phyloP scores from a whole-genome alignment of 257 asterid species.

The Craterostigma plantagineum region DNA sequence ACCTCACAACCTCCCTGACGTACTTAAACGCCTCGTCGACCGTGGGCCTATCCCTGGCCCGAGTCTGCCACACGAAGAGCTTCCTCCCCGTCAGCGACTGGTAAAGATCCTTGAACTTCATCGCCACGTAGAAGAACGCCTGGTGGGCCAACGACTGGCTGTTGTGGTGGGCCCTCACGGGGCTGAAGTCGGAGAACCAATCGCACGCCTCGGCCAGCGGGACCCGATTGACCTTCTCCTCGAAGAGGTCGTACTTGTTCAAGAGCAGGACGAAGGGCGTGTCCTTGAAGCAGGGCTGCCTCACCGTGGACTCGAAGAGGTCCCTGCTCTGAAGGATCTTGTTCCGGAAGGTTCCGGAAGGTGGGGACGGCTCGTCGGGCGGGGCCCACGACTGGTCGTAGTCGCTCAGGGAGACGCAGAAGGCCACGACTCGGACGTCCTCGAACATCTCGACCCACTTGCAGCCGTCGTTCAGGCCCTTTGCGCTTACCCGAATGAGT shows the following conservation, averaged over 20 bases:
- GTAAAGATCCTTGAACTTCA: slow-evolving; percentile 85
- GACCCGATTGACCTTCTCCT: slow-evolving; percentile 51
- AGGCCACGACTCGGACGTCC: slow-evolving; percentile 70
- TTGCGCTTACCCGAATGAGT: slow-evolving; percentile 70
- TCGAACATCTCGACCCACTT: slow-evolving; percentile 98
- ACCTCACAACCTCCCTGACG: slow-evolving; percentile 64
- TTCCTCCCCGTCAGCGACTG: slow-evolving; percentile 47
- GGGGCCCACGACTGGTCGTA: slow-evolving; percentile 54
- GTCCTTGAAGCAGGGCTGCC: slow-evolving; percentile 61
- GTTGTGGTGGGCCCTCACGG: slow-evolving; percentile 46
- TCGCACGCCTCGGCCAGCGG: slow-evolving; percentile 46
- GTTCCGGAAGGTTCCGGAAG: slow-evolving; percentile 28
- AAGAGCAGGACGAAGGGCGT: slow-evolving; percentile 68
- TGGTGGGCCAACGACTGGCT: slow-evolving; percentile 70
- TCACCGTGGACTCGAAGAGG: slow-evolving; percentile 51
- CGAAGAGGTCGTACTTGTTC: slow-evolving; percentile 75
- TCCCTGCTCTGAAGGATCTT: slow-evolving; percentile 74
- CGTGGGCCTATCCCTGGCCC: slow-evolving; percentile 59
- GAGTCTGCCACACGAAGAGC: slow-evolving; percentile 75
- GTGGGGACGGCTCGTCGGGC: slow-evolving; percentile 26
- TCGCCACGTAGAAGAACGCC: slow-evolving; percentile 73
- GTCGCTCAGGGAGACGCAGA: slow-evolving; percentile 62
- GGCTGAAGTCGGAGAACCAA: slow-evolving; percentile 75
- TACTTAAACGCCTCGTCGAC: slow-evolving; percentile 81
- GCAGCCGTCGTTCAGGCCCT: slow-evolving; percentile 75